These are phyloP conservation scores for Setaria italica DNA, from an alignment of 202 grass and related monocot species.

Conservation along the genomic window DNA sequence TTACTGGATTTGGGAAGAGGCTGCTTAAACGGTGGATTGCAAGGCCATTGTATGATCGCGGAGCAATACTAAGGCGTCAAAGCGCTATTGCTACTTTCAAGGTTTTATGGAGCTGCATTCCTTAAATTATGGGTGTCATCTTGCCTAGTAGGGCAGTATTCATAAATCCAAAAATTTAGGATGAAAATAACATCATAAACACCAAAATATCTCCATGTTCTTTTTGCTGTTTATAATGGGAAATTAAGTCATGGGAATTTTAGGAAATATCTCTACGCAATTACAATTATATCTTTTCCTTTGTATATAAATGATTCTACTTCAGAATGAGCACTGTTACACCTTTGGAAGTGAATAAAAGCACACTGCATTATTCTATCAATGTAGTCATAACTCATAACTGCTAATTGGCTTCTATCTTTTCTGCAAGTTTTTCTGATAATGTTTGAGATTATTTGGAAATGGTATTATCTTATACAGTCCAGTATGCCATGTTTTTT, in stretches of 20 bases:
- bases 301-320: not conserved
- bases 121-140: slow-evolving; percentile 16
- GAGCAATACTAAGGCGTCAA: slow-evolving; percentile 79
- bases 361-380: slow-evolving; percentile 20
- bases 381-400: slow-evolving; percentile 1
- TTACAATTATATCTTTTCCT: not conserved
- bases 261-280: slow-evolving; percentile 21
- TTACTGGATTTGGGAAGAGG: slow-evolving; percentile 91
- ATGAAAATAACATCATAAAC: slow-evolving; percentile 19
- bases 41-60: slow-evolving; percentile 73
- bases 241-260: not conserved
- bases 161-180: not conserved
- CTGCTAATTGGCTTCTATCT: slow-evolving; percentile 3
- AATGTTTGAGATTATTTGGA: not conserved
- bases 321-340: slow-evolving; percentile 17
- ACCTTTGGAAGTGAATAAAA: slow-evolving; percentile 23
- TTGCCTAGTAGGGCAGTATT: slow-evolving; percentile 18
- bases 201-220: slow-evolving; percentile 16
- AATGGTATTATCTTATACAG: slow-evolving; percentile 4
- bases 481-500: slow-evolving; percentile 14
- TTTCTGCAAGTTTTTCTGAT: slow-evolving; percentile 8
- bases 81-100: slow-evolving; percentile 81
- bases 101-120: slow-evolving; percentile 49
- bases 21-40: slow-evolving; percentile 91
- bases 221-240: slow-evolving; percentile 14